These are phyloP conservation scores for Endothia cerciana DNA, from an alignment of 2,329 filamentous ascomycete genomes.

Conservation along the genomic window DNA sequence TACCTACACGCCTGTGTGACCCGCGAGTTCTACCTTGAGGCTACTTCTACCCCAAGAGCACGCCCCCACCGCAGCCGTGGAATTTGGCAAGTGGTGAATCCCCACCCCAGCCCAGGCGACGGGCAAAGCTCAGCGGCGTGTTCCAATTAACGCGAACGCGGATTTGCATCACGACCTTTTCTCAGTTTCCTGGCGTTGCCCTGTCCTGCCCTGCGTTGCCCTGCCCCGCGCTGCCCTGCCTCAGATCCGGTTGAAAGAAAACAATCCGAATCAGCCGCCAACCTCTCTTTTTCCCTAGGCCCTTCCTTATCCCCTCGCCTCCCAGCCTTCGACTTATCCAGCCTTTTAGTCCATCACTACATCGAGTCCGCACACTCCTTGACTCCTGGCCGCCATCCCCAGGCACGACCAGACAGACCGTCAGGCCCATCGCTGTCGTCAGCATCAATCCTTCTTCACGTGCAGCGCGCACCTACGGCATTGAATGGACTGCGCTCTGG, in stretches of 20 bases:
- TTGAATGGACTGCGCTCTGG: neutral
- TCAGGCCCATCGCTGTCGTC: neutral
- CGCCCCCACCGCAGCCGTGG: conserved; percentile 10
- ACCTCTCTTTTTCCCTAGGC: conserved; percentile 12
- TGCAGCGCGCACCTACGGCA: neutral
- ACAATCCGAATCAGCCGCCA: neutral
- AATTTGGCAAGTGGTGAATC: conserved; percentile 15
- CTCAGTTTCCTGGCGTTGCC: conserved; percentile 1
- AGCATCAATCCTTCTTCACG: conserved; percentile 6
- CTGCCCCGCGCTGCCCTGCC: neutral
- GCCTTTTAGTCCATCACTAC: neutral
- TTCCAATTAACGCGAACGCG: conserved; percentile 25
- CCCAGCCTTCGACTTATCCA: neutral
- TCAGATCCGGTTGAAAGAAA: neutral
- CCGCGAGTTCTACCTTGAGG: neutral
- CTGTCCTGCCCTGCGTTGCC: no score
- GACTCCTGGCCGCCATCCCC: neutral
- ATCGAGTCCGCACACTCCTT: conserved; percentile 2
- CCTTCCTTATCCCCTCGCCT: neutral
- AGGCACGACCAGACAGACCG: neutral
- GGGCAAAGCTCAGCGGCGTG: conserved; percentile 1
- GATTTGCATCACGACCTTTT: conserved; percentile 23
- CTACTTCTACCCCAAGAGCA: neutral
- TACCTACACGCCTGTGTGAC: neutral
- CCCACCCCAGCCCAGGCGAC: neutral